Evolutionary conservation across 2,329 filamentous ascomycete genomes (phyloP), one percentile per base, ranked within the genome.

Genomic region (Blumeria hordei): DNA sequence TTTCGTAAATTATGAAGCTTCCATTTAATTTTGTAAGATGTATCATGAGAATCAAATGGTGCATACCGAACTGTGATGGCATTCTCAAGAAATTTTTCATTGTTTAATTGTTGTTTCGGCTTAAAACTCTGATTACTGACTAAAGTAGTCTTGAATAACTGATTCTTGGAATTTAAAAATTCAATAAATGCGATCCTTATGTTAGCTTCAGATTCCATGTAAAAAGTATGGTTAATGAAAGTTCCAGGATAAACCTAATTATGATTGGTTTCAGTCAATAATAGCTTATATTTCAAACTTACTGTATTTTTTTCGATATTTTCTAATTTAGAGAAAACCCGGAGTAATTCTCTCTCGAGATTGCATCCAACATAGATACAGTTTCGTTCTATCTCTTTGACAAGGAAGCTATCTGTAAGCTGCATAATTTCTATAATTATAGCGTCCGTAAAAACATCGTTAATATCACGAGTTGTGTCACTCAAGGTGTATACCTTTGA

Each of bases 91-190:
- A 36, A 32, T 14, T 51, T 18, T 34, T 34, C 21, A 33, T n/a
- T 34, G 39, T 43, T 43, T 18, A 16, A n/a, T 43, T 43, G 6
- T 43, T 43, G n/a, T 43, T n/a, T 43, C 39, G n/a, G 49, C 11
- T 34, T 47, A 32, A 36, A 36, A 39, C 47, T 39, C 10, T 57
- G 37, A 21, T 54, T 55, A 34, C 62, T 60, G 12, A 65, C 43
- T 1, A 66, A 47, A 12, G 63, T 66, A 16, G 59, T 64, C 45
- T 63, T 57, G 37, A 62, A 59, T 14, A 59, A 57, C 11, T 54
- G 55, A 34, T 57, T 59, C 52, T 59, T 60, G n/a, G 64, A 54
- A 45, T 58, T 55, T 9, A 28, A 50, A 10, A 62, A 54, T 14
- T 47, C 52, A n/a, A 57, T 60, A 11, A 64, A 44, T 9, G 58